Conservation (phyloP, 768 basidiomycete genomes). For the Mycena filopes region DNA sequence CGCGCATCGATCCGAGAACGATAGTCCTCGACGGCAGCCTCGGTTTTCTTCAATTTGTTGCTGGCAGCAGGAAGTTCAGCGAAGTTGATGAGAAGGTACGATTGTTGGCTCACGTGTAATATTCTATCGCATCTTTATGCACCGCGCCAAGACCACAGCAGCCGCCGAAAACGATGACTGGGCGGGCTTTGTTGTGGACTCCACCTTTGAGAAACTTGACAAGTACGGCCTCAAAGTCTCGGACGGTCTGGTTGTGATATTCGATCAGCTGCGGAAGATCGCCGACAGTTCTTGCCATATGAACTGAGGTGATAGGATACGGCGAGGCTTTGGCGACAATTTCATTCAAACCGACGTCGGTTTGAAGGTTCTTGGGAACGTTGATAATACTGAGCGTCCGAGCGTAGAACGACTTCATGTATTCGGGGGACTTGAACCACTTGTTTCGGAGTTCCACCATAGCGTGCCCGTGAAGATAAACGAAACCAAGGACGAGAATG, state of each 20-base stretch:
- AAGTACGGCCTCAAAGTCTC: constrained; percentile 78
- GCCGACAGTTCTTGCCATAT: constrained; percentile 77
- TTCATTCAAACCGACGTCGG: constrained; percentile 73
- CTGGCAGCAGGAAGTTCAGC: constrained; percentile 11
- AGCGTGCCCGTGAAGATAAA: constrained; percentile 70
- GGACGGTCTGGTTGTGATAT: constrained; percentile 79
- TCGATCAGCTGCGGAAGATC: constrained; percentile 82
- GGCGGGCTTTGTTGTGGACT: constrained; percentile 70
- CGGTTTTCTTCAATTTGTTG: constrained; percentile 48
- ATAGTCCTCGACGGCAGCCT: constrained; percentile 74
- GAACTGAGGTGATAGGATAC: constrained; percentile 79
- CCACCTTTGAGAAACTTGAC: constrained; percentile 80
- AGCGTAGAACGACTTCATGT: constrained; percentile 81
- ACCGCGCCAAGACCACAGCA: constrained; percentile 75
- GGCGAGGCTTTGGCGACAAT: constrained; percentile 70
- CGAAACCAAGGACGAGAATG: constrained; percentile 63
- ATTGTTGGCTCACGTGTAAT: constrained; percentile 64
- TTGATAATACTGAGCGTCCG: constrained; percentile 80
- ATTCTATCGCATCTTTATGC: constrained; percentile 82
- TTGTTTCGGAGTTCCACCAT: constrained; percentile 74
- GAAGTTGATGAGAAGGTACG: constrained; percentile 52
- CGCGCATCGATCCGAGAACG: constrained; percentile 76
- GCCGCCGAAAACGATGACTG: constrained; percentile 74
- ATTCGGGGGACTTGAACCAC: constrained; percentile 83
- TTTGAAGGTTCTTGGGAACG: constrained; percentile 73